Evolutionary conservation across 306 rosid genomes (phyloP), one percentile per base, ranked within the genome.

Genomic region (Gastrolobium villosum): DNA sequence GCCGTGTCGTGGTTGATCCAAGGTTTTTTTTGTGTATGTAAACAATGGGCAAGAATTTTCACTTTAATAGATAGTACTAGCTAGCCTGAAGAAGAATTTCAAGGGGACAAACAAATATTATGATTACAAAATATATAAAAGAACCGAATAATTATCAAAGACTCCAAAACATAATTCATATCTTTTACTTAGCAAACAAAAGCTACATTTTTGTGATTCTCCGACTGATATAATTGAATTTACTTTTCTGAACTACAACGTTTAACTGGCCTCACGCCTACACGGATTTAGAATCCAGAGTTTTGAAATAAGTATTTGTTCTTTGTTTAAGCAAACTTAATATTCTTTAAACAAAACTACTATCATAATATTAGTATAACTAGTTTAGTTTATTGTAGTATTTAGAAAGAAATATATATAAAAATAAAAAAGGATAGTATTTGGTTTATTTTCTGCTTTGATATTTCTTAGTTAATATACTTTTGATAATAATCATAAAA

Each of bases 71-170:
- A 20, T 31, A 67, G 73, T 28, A 43, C 30, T 31, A 11, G 57
- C 30, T 31, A 11, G 57, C 39, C 28, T 34, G 61, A 49, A 69
- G 53, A 70, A 70, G 32, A 49, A 46, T 70, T 49, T 70, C 45
- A 10, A 26, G 52, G 52, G 26, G n/a, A 37, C 15, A 32, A 34
- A 34, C 2, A 70, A 50, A 11, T 8, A 49, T 10, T 8, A 14
- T 1, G n/a, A 40, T 9, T 45, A 36, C n/a, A n/a, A 37, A 3
- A 37, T 36, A 39, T 2, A 35, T 11, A 2, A 13, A 41, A 40
- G 2, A 40, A 65, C 71, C 28, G 5, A 40, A 64, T 15, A 20
- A 20, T 20, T 20, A 20, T 20, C 26, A 20, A 20, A 20, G 26
- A 20, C 26, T 20, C 26, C 26, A 20, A 20, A 0, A 20, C 26